Evolutionary conservation across 768 basidiomycete species (phyloP).

Genomic region (Asterophora parasitica): DNA sequence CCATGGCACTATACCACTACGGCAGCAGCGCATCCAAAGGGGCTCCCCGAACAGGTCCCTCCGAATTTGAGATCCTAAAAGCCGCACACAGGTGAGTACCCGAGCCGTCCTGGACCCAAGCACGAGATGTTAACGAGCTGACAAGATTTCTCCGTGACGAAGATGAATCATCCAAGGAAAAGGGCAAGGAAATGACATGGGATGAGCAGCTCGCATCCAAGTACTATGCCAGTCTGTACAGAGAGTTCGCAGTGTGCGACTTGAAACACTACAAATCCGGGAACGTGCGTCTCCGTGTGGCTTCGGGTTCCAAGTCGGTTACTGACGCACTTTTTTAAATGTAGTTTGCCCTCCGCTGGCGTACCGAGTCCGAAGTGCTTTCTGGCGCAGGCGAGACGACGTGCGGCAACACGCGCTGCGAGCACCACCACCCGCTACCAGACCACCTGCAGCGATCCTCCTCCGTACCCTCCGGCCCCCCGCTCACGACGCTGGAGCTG

Average conservation of each 20-base stretch:
- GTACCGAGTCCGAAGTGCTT: constrained; percentile 88
- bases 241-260: constrained; percentile 90
- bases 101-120: background rate
- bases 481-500: constrained; percentile 75
- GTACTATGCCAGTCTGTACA: constrained; percentile 84
- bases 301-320: too few relatives aligned
- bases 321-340: too few relatives aligned
- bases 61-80: constrained; percentile 77
- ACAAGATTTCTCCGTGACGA: constrained; percentile 75
- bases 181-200: constrained; percentile 46
- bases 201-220: constrained; percentile 83
- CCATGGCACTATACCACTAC: constrained; percentile 33
- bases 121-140: constrained; percentile 8
- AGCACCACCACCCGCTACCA: constrained; percentile 43
- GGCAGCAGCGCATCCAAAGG: constrained; percentile 26
- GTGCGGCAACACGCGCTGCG: constrained; percentile 87
- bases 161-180: constrained; percentile 29
- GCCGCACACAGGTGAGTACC: constrained; percentile 57
- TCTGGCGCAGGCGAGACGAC: constrained; percentile 80
- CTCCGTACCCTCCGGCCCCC: constrained; percentile 19
- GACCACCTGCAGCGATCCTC: constrained; percentile 9
- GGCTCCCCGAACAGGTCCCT: constrained; percentile 27
- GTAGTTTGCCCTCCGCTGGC: constrained; percentile 94
- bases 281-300: constrained; percentile 47
- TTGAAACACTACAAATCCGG: constrained; percentile 95